A percentile compares a stretch with the other conserved stretches of the same genome.
Conservation (phyloP, 2,329 filamentous ascomycete species). For the Sordariomycetes sp. region DNA sequence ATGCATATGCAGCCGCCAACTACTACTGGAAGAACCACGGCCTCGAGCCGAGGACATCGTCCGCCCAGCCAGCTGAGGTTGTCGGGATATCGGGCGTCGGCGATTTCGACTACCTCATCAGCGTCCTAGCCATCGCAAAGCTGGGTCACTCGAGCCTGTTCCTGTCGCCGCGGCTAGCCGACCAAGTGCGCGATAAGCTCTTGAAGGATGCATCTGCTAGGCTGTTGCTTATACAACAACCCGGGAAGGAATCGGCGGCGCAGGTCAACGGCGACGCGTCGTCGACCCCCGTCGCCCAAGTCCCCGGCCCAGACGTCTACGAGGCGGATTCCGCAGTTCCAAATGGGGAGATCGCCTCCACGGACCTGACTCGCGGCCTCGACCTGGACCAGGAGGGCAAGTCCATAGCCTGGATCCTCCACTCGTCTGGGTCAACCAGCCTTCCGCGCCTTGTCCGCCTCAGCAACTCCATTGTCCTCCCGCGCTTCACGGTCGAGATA, state of each 20-base stretch:
- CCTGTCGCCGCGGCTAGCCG: not conserved
- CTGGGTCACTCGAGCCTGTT: not conserved
- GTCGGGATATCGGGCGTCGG: not conserved
- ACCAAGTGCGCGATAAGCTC: not conserved
- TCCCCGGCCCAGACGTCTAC: not conserved
- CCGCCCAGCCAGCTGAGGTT: not conserved
- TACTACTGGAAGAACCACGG: not conserved
- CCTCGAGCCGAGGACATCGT: not conserved
- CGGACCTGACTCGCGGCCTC: not conserved
- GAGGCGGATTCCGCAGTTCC: not conserved
- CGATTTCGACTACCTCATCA: not conserved
- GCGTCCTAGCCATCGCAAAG: not conserved
- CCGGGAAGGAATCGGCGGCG: not conserved
- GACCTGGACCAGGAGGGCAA: not conserved
- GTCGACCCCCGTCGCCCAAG: not conserved
- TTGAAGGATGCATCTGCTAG: not conserved
- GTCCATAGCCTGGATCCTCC: not conserved
- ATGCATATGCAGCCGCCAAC: not conserved
- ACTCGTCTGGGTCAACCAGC: not conserved
- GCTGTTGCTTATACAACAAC: not conserved
- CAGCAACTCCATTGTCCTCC: not conserved
- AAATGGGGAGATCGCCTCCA: not conserved
- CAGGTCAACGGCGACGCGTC: not conserved
- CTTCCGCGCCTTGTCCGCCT: not conserved
- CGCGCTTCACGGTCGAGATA: not conserved